These are phyloP conservation scores for Paraphoma chrysanthemicola DNA, from an alignment of 2,329 filamentous ascomycete genomes.

Conservation along the genomic window DNA sequence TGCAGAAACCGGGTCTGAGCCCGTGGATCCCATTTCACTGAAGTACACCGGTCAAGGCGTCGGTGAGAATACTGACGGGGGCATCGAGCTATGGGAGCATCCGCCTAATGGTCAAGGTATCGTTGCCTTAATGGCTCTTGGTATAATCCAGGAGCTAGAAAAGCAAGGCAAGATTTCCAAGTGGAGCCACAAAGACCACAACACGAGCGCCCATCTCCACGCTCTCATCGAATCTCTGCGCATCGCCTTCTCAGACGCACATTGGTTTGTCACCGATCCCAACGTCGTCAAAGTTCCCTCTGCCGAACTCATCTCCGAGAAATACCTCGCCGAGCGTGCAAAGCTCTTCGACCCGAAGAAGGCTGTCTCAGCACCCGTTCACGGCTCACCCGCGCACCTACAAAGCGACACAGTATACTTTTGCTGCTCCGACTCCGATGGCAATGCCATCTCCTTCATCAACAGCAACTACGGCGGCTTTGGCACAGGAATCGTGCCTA, in stretches of 20 bases:
- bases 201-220: slow-evolving; percentile 77
- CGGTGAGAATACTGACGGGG: slow-evolving; percentile 57
- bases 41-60: slow-evolving; percentile 74
- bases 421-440: slow-evolving; percentile 77
- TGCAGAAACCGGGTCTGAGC: slow-evolving; percentile 73
- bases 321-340: slow-evolving; percentile 75
- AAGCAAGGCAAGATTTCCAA: slow-evolving; percentile 74
- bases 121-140: slow-evolving; percentile 91
- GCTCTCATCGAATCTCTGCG: slow-evolving; percentile 86
- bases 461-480: slow-evolving; percentile 94
- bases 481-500: slow-evolving; percentile 84
- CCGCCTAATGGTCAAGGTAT: slow-evolving; percentile 97
- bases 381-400: slow-evolving; percentile 79
- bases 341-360: slow-evolving; percentile 66
- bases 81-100: slow-evolving; percentile 92
- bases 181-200: slow-evolving; percentile 77
- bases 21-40: slow-evolving; percentile 84
- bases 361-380: slow-evolving; percentile 62
- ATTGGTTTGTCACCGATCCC: slow-evolving; percentile 90
- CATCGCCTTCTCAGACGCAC: slow-evolving; percentile 87
- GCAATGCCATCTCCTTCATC: slow-evolving; percentile 95
- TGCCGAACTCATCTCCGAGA: slow-evolving; percentile 70
- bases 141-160: slow-evolving; percentile 88
- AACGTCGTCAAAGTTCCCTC: slow-evolving; percentile 74
- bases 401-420: slow-evolving; percentile 97